Evolutionary conservation across 2,329 filamentous ascomycete genomes (phyloP), one percentile per base, ranked within the genome.

Genomic region (Tolypocladium tundrense): DNA sequence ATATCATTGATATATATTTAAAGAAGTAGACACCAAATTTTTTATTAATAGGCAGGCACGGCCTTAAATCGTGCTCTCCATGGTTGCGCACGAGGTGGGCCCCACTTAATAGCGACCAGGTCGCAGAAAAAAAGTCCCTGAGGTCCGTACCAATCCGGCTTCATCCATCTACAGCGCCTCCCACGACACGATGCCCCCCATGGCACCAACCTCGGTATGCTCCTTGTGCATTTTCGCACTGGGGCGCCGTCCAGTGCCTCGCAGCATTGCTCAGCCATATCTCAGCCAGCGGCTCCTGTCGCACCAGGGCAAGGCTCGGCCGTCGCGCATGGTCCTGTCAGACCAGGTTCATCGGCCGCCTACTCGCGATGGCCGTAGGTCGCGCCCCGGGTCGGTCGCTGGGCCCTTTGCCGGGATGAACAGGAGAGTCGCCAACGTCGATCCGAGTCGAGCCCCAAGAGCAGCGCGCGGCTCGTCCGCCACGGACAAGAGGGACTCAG

Each of bases 301-400:
- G 45, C 72, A 68, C 24, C 67, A 68, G 55, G 67, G 65, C 56
- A 71, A 67, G 58, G 61, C 69, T 59, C 70, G 72, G 57, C 78
- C 82, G 41, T 81, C 81, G 48, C 80, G 82, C 55, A 84, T 84
- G 82, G 76, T 82, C 37, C 74, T 85, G 8, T 82, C 82, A 10
- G 76, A 83, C 62, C 74, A 73, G 52, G 82, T 84, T 31, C 73
- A 75, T 42, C 74, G 73, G 60, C 57, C 73, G 7, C 70, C 76
- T 43, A 64, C 70, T 55, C 65, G 66, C 35, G 69, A 69, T 59
- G 69, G 71, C 33, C 68, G 66, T 57, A 73, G 65, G 58, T 70
- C 68, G 10, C 73, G 74, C 21, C 72, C 72, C 58, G 72, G 72
- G 35, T 64, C 68, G 2, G 66, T 70, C 11, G 75, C 75, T 4